Base-by-base conservation (phyloP, 2,329 filamentous ascomycete species). In the Trichoderma asperellum region DNA sequence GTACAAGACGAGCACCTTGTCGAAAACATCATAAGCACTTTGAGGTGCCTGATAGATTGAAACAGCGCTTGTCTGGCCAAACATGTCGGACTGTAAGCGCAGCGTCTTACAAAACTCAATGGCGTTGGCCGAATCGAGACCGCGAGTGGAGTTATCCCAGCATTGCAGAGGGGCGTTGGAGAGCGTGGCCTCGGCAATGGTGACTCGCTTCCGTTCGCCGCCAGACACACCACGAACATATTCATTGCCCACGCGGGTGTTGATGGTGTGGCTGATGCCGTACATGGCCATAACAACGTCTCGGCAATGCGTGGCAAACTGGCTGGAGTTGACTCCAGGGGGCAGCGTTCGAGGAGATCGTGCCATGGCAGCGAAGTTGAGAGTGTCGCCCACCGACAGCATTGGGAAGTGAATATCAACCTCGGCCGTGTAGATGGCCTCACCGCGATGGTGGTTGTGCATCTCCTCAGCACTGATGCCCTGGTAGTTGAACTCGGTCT, bases 391-490 rank as follows among this genome's bases (percentile, higher is more conserved):
- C 6, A 92, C 89, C 1, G 87, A 90, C 14, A 92, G 79, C 1
- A 88, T 87, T 0, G 90, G 87, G 72, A 91, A 92, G 70, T 80
- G 79, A 6, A 80, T 69, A 64, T 81, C 87, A 75, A 92, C 90
- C 1, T 90, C 87, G 57, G 90, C 90, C 77, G 92, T 92, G 57
- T 91, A 82, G 27, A 89, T 82, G 61, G 88, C 86, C 72, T 88
- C 84, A 5, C 83, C 82, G 5, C 82, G 80, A 70, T 85, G 87
- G 14, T 80, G 79, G 6, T 79, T 70, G 64, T 81, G 87, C 75
- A 92, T 90, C 2, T 90, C 87, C 59, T 90, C 90, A 77, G 91
- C 92, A 57, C 91, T 82, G 29, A 89, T 82, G 61, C 88, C 85
- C 73, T 88, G 84, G 5, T 83, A 82, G 7, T 82, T 81, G 67